A percentile compares a stretch with the other conserved stretches of the same genome.
Conservation (phyloP, 2,329 filamentous ascomycete species). For the Geoglossum cookeanum region DNA sequence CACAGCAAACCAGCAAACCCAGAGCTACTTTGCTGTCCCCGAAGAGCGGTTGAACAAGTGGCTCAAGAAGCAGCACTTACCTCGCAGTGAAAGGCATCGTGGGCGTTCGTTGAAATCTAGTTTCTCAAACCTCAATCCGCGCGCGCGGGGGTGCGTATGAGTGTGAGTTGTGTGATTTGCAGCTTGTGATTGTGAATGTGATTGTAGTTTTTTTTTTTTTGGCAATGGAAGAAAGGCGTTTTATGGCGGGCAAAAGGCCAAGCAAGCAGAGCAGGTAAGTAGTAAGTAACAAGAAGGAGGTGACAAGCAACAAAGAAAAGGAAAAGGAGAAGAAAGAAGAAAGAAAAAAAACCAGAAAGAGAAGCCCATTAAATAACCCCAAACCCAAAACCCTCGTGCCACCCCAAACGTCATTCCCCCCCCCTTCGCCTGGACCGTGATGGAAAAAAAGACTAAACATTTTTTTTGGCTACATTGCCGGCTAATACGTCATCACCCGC, state of each 20-base stretch:
- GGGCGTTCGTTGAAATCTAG: neutral
- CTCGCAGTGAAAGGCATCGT: conserved; percentile 4
- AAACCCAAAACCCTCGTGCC: too few species aligned
- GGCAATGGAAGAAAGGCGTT: too few species aligned
- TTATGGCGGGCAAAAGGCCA: too few species aligned
- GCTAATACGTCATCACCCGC: too few species aligned
- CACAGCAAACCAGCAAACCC: neutral
- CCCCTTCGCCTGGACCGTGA: too few species aligned
- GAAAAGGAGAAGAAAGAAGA: neutral
- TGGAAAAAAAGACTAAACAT: too few species aligned
- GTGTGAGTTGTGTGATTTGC: neutral
- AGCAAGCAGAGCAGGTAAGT: too few species aligned
- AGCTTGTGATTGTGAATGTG: neutral
- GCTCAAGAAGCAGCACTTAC: neutral
- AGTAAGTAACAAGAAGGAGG: neutral
- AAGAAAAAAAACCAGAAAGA: too few species aligned
- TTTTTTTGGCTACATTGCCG: too few species aligned
- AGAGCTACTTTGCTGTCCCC: neutral
- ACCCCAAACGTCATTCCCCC: too few species aligned
- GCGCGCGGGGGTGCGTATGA: neutral
- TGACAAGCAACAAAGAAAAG: neutral
- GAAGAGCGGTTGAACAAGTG: too few species aligned
- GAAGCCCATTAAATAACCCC: neutral
- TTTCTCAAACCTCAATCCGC: neutral
- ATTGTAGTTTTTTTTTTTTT: too few species aligned